These are phyloP conservation scores for Astragalus membranaceus DNA, from an alignment of 306 rosid species.

Conservation along the genomic window DNA sequence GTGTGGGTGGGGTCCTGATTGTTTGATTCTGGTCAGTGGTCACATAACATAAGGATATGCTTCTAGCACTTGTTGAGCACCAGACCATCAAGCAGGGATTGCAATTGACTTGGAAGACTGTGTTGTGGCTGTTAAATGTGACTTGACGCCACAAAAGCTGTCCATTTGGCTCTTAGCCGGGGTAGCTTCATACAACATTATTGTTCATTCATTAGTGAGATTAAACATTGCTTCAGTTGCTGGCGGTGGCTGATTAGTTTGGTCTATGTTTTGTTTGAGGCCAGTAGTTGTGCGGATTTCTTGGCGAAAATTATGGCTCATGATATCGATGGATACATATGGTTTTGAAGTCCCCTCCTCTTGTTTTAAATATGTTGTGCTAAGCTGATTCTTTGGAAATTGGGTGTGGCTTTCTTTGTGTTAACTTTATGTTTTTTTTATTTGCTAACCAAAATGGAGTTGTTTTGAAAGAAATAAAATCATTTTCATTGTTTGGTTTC, in stretches of 20 bases:
- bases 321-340: background rate
- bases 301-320: background rate
- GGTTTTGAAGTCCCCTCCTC: background rate
- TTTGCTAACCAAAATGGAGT: no score
- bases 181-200: background rate
- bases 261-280: background rate
- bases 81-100: background rate
- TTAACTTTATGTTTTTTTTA: no score
- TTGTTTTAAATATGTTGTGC: background rate
- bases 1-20: background rate
- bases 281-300: background rate
- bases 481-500: no score
- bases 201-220: background rate
- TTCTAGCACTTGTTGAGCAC: background rate
- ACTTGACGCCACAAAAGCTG: background rate
- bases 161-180: background rate
- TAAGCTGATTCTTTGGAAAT: background rate
- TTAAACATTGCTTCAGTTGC: background rate
- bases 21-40: background rate
- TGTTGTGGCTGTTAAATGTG: background rate
- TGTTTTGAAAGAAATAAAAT: no score
- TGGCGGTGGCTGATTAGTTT: background rate
- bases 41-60: background rate
- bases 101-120: background rate
- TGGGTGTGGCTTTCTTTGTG: no score